Base-by-base conservation (phyloP, 164 flowering plant genomes). In the Vitis rotundifolia region DNA sequence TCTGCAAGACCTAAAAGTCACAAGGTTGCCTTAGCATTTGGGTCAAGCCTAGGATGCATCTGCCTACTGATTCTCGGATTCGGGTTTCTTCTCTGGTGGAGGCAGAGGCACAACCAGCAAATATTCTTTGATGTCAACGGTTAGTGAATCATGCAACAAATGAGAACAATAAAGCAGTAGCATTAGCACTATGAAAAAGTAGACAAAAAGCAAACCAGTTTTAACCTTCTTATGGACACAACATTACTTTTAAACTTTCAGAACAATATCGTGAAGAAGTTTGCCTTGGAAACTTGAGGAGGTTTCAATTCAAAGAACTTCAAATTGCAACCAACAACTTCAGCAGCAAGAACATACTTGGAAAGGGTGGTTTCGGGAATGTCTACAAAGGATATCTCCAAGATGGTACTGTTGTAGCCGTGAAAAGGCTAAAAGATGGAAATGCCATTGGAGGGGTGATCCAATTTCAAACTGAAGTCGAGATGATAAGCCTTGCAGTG, bases 11-110 rank as follows among this genome's bases (percentile, higher is more conserved):
- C 75, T 0, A 89, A 71, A 75, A 82, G 83, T 59, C 93, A 87
- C 75, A 91, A 82, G 74, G 48, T 91, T 60, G 96, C 94, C 9
- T 75, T 94, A 58, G 97, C 94, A 28, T 74, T 92, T 50, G 98
- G 93, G 8, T 68, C 86, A 60, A 92, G 87, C 78, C 79, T 91
- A n/a, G 91, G 87, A 8, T 85, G 94, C 77, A 75, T 88, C 73
- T 81, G 86, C 77, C 81, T 94, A 8, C 79, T 94, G 12, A 68
- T 88, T 69, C 69, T 88, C 66, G 93, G 89, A 53, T 82, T 92
- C 64, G 97, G 91, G 47, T 78, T 89, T 61, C 78, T 88, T 64
- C 83, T 90, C 16, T 92, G 96, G 94, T 86, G 96, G 97, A 86
- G 89, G 67, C 88, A 79, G 31, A 84, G 85, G 73, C 80, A 81